phyloP scores from a whole-genome alignment of 2,329 filamentous ascomycete genomes.

The Verticillium longisporum region DNA sequence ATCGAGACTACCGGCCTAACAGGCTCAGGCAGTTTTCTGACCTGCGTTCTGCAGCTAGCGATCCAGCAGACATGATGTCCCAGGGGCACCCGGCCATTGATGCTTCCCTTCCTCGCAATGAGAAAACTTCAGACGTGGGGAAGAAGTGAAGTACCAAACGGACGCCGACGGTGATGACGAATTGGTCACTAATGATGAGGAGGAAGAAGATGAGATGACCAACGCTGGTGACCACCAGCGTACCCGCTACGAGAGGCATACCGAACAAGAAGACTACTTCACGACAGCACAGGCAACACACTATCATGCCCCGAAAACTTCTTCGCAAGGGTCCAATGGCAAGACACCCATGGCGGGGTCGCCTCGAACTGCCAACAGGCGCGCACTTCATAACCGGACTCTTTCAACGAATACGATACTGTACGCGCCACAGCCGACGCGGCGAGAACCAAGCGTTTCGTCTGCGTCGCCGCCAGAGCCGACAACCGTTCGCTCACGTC shows the following conservation, averaged over 20 bases:
- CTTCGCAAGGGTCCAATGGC: constrained; percentile 16
- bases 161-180: constrained; percentile 89
- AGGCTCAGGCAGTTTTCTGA: constrained; percentile 46
- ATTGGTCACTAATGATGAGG: constrained; percentile 73
- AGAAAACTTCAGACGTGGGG: constrained; percentile 14
- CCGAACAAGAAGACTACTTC: constrained; percentile 45
- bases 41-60: constrained; percentile 53
- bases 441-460: constrained; percentile 29
- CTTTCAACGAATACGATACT: constrained; percentile 78
- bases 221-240: constrained; percentile 25
- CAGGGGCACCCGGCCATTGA: constrained; percentile 1
- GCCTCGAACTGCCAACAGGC: constrained; percentile 24
- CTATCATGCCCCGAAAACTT: constrained; percentile 17
- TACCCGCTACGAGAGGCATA: constrained; percentile 3
- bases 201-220: constrained; percentile 45
- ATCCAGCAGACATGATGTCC: constrained; percentile 56
- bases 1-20: constrained; percentile 36
- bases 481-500: constrained; percentile 19
- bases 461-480: constrained; percentile 30
- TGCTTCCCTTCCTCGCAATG: not conserved
- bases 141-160: constrained; percentile 53
- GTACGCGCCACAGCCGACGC: constrained; percentile 60
- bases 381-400: constrained; percentile 59
- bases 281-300: constrained; percentile 36
- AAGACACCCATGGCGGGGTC: constrained; percentile 18